Conservation (phyloP, 306 rosid genomes). For the Myrica gale region DNA sequence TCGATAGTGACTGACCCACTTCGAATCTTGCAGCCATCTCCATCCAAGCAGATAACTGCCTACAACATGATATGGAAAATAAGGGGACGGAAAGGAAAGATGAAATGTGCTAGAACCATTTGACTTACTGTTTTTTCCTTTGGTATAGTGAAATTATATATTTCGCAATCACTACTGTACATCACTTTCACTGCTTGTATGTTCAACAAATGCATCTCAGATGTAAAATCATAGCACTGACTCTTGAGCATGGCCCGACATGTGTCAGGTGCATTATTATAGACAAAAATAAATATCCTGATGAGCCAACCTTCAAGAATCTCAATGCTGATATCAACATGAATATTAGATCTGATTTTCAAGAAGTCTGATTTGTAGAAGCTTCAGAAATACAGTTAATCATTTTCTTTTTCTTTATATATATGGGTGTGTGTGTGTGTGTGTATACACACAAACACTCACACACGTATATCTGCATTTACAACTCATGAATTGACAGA, state of each 20-base stretch:
- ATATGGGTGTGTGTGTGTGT: too few relatives aligned
- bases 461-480: too few relatives aligned
- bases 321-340: conserved; percentile 6
- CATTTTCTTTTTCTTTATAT: too few relatives aligned
- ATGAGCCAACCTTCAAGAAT: conserved; percentile 15
- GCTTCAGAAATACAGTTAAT: conserved; percentile 3
- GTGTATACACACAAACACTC: too few relatives aligned
- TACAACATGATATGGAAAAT: conserved; percentile 53
- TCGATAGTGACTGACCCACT: conserved; percentile 52
- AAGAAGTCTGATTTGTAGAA: conserved; percentile 1
- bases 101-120: neutral
- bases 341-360: too few relatives aligned
- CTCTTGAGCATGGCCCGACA: conserved; percentile 1
- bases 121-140: neutral
- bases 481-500: neutral
- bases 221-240: neutral
- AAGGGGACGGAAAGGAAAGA: neutral
- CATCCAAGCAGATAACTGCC: conserved; percentile 99
- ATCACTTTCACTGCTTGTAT: conserved; percentile 3
- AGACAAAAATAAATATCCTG: conserved; percentile 1
- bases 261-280: neutral
- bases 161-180: neutral
- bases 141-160: neutral
- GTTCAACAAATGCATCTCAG: conserved; percentile 5
- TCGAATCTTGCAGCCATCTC: conserved; percentile 84